Evolutionary conservation across 164 flowering plant genomes (phyloP), one percentile per base, ranked within the genome.

Genomic region (Platanus orientalis): DNA sequence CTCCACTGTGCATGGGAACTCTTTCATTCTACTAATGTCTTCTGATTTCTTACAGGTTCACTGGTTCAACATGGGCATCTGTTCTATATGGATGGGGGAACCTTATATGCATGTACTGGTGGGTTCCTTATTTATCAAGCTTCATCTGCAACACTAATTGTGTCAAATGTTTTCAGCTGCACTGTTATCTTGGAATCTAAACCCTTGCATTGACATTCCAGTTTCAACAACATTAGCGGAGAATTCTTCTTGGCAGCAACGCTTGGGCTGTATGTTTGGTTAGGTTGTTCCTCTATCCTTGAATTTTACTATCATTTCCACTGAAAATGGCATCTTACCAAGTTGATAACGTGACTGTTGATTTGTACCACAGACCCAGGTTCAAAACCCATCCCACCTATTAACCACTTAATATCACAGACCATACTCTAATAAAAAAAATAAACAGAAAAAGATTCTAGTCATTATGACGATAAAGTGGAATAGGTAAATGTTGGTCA

Each of bases 71-170:
- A 0, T 94, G 99, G 99, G 96, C 92, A 63, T 69, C 92, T 48
- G 53, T 91, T 53, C 78, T 91, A 28, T 81, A 86, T 68, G 97
- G 97, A 63, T 89, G 91, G 85, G 97, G 95, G 12, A 94, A 90
- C 66, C 81, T 94, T 51, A 49, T 80, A 24, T 83, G 90, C 78
- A 54, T 90, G 80, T 89, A 83, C 76, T 77, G 78, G 97, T 94
- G 78, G 73, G 76, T 34, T 44, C 5, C 26, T 27, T 39, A 17
- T 27, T 51, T 40, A 25, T 52, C 12, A 57, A 20, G 36, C 16
- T 39, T 2, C 12, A 12, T 34, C 21, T 58, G 39, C 39, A 58
- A 16, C 27, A 32, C 1, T 57, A 42, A 62, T 23, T 34, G 14
- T 20, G 14, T 24, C n/a, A n/a, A n/a, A n/a, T n/a, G n/a, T n/a